Percentiles rank a stretch among this genome's conserved stretches.
Evolutionary conservation across 2,329 filamentous ascomycete genomes (phyloP).

Genomic region (Penicillium vulpinum): DNA sequence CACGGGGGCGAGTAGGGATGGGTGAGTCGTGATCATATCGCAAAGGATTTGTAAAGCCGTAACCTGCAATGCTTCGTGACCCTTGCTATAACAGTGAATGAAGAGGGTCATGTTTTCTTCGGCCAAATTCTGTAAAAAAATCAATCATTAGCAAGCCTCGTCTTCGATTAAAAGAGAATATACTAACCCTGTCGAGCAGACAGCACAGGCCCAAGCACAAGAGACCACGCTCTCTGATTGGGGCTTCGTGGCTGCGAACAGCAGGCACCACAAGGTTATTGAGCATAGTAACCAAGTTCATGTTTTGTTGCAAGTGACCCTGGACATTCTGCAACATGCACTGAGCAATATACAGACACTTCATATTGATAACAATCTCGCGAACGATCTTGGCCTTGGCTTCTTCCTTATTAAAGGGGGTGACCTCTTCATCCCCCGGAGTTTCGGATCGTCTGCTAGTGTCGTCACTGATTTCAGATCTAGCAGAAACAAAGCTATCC

Average conservation of each 20-base stretch:
- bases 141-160: conserved; percentile 11
- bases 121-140: conserved; percentile 64
- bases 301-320: conserved; percentile 83
- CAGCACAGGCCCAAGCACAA: conserved; percentile 89
- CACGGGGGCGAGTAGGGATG: conserved; percentile 68
- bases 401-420: conserved; percentile 55
- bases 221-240: conserved; percentile 85
- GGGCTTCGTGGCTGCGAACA: conserved; percentile 87
- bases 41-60: conserved; percentile 89
- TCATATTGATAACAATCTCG: conserved; percentile 97
- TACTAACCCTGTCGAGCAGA: conserved; percentile 73
- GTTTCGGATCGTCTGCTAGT: conserved; percentile 52
- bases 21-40: conserved; percentile 88
- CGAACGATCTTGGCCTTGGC: conserved; percentile 69
- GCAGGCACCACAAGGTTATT: conserved; percentile 96
- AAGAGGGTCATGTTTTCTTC: conserved; percentile 91
- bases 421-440: conserved; percentile 56
- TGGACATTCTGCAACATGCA: conserved; percentile 95
- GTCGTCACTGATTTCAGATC: conserved; percentile 75
- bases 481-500: conserved; percentile 91
- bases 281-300: conserved; percentile 92
- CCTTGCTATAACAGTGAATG: conserved; percentile 93
- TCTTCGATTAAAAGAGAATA: background rate
- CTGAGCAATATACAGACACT: conserved; percentile 94
- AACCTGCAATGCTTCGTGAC: conserved; percentile 83